phyloP scores from a whole-genome alignment of 2,329 filamentous ascomycete genomes.

The Fusarium illudens region DNA sequence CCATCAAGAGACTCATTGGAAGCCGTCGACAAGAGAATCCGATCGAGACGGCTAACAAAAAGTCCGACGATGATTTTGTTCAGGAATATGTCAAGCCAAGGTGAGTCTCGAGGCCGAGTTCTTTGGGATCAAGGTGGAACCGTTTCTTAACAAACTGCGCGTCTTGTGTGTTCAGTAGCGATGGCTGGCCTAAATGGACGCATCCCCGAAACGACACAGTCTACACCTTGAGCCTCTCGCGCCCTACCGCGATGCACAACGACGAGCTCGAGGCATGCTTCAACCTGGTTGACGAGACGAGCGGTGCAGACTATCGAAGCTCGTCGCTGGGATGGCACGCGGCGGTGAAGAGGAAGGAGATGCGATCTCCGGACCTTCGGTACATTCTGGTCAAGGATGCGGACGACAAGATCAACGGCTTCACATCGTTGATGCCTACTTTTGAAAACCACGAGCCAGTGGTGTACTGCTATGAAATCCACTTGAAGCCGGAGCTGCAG shows the following conservation, averaged over 20 bases:
- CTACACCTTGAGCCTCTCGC: conserved; percentile 57
- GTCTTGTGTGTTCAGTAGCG: conserved; percentile 13
- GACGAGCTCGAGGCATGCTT: conserved; percentile 64
- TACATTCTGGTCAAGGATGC: conserved; percentile 68
- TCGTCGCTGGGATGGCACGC: conserved; percentile 72
- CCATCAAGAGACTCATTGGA: conserved; percentile 15
- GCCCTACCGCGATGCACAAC: conserved; percentile 49
- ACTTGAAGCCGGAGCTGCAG: conserved; percentile 66
- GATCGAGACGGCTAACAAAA: conserved; percentile 59
- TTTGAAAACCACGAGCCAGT: conserved; percentile 72
- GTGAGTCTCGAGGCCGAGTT: conserved; percentile 45
- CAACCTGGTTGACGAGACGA: conserved; percentile 68
- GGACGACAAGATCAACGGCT: conserved; percentile 54
- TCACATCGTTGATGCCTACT: conserved; percentile 76
- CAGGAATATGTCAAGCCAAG: conserved; percentile 56
- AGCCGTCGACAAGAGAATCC: conserved; percentile 40
- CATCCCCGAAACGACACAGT: conserved; percentile 55
- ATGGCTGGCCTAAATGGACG: conserved; percentile 56
- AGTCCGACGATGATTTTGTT: conserved; percentile 59
- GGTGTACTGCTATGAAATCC: conserved; percentile 82
- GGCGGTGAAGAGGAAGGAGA: conserved; percentile 69
- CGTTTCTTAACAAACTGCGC: background rate
- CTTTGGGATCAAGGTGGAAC: background rate
- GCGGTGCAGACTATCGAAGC: conserved; percentile 67
- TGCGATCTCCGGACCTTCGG: conserved; percentile 71